Evolutionary conservation across 371 early-diverging fungal genomes (phyloP), one percentile per base, ranked within the genome.

Genomic region (Dinochytrium kinnereticum): DNA sequence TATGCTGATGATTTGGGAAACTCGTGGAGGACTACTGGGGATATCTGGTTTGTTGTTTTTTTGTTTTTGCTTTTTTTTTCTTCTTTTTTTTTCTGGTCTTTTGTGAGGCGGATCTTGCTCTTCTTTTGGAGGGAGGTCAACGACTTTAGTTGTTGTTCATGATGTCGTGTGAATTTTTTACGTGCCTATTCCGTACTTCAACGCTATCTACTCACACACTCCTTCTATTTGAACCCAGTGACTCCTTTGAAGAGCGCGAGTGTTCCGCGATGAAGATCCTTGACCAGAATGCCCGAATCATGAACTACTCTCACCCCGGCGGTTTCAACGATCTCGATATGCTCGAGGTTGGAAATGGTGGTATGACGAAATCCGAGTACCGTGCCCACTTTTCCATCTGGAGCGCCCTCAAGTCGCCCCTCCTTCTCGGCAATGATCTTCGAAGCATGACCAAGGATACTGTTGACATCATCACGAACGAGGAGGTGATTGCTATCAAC

Each of bases 281-380:
- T 2, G 73, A 78, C 33, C 34, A 61, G 61, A 61, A 30, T 7
- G 65, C 66, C 31, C 38, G 17, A 5, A 44, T 85, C 51, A 59
- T 55, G 5, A 66, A 75, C 17, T 76, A 81, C 55, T 67, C 79
- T 10, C 59, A 70, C n/a, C 75, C 77, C n/a, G 85, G 84, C 61
- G 82, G 79, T 31, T 86, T 80, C 73, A 85, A 85, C 72, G 86
- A 86, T 74, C 76, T 81, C 49, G 86, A 86, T 61, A 85, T 85
- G 82, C 74, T 86, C 64, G 81, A 86, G 75, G 83, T 84, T 31
- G 86, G 84, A 2, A 84, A 84, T 68, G 83, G 61, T 36, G 55
- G 55, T 5, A 81, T 86, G 80, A 76, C 81, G 0, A 2, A 36
- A 38, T 74, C 70, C 26, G 82, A 86, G 66, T 81, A 83, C 51